Percentiles rank a stretch among this genome's conserved stretches.
phyloP scores from a whole-genome alignment of 768 basidiomycete genomes.

The Suillus cothurnatus region DNA sequence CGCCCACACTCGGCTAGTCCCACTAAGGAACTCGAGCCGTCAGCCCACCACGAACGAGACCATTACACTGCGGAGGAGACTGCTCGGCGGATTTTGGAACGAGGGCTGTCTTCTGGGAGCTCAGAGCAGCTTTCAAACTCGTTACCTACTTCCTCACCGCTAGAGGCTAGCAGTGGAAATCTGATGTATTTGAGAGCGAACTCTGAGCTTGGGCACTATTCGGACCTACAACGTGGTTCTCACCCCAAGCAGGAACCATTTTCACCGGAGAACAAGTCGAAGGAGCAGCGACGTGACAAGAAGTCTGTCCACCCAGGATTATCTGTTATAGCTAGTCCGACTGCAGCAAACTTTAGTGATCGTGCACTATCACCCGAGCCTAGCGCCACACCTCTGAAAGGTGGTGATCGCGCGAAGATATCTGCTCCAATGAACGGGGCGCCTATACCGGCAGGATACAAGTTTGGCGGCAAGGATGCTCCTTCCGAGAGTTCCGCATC shows the following conservation, averaged over 20 bases:
- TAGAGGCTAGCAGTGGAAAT: constrained; percentile 35
- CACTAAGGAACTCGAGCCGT: constrained; percentile 52
- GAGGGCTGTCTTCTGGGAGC: constrained; percentile 46
- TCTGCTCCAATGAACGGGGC: constrained; percentile 85
- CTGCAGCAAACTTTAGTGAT: constrained; percentile 34
- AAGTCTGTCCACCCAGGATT: constrained; percentile 69
- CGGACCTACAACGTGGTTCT: constrained; percentile 51
- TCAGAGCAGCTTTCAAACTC: constrained; percentile 65
- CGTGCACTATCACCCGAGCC: constrained; percentile 52
- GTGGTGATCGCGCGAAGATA: constrained; percentile 81
- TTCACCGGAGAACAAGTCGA: constrained; percentile 56
- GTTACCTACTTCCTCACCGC: constrained; percentile 50
- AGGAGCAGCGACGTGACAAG: constrained; percentile 52
- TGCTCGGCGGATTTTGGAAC: constrained; percentile 45
- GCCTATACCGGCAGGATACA: constrained; percentile 86
- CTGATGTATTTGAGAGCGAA: constrained; percentile 56
- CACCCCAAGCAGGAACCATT: constrained; percentile 41
- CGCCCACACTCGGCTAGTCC: constrained; percentile 49
- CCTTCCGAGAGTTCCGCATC: constrained; percentile 40
- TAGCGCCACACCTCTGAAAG: constrained; percentile 46
- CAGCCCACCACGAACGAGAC: constrained; percentile 38
- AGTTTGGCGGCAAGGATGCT: constrained; percentile 82
- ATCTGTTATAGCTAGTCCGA: constrained; percentile 48
- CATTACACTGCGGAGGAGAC: constrained; percentile 24
- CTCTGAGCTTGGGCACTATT: constrained; percentile 82